These are phyloP conservation scores for Hygrocybe coccinea DNA, from an alignment of 768 basidiomycete species.

Conservation along the genomic window DNA sequence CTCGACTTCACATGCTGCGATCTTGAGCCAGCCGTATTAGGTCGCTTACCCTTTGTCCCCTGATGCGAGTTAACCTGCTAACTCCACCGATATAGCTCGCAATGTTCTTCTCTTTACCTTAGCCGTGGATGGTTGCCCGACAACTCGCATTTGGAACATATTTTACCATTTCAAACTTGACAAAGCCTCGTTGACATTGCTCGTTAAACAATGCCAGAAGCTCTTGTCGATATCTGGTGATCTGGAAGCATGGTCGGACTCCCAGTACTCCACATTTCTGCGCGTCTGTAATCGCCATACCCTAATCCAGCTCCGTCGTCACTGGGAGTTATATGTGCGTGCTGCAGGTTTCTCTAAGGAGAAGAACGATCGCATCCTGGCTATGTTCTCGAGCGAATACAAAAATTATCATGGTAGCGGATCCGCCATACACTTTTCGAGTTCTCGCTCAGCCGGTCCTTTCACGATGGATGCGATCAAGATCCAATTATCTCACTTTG, in stretches of 20 bases:
- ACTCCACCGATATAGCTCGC: conserved; percentile 33
- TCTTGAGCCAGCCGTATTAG: conserved; percentile 43
- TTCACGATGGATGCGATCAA: neutral
- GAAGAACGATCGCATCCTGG: neutral
- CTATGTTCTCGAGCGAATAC: neutral
- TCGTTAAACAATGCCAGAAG: conserved; percentile 37
- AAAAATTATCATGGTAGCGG: neutral
- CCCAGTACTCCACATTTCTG: conserved; percentile 36
- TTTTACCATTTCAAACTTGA: conserved; percentile 34
- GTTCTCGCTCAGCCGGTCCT: conserved; percentile 1
- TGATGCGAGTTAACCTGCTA: neutral
- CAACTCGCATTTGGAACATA: conserved; percentile 26
- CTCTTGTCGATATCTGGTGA: conserved; percentile 32
- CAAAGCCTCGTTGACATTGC: conserved; percentile 25
- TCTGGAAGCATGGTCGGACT: conserved; percentile 36
- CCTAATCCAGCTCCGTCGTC: conserved; percentile 34
- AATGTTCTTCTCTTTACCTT: conserved; percentile 45
- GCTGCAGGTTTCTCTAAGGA: neutral
- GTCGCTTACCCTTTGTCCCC: conserved; percentile 23
- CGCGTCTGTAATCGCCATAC: conserved; percentile 37
- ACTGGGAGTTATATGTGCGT: conserved; percentile 34
- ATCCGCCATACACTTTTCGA: neutral
- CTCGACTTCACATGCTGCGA: conserved; percentile 52
- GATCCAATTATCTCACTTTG: neutral
- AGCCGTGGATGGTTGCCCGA: conserved; percentile 27